Conservation (phyloP, 495 filamentous ascomycete species). For the Neurospora sp. region DNA sequence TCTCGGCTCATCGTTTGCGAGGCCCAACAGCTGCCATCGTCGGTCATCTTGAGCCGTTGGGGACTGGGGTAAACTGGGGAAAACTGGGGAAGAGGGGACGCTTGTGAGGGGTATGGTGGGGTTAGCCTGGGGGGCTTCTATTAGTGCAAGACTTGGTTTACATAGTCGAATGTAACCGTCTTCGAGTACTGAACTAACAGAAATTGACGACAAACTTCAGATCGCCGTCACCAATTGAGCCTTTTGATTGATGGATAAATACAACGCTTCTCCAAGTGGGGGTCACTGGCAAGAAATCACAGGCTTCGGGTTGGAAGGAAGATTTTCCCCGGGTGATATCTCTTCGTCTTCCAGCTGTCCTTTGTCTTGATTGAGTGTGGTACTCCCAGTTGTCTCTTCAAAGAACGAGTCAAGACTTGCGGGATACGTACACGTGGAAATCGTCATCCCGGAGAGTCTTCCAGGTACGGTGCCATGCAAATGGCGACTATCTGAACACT, state of each 20-base stretch:
- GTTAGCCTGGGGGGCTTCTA: neutral
- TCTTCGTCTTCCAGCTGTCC: too few species aligned
- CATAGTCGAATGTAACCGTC: too few species aligned
- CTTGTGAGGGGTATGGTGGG: conserved; percentile 6
- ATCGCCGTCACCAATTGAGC: neutral
- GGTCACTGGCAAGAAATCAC: neutral
- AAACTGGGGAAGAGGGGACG: neutral
- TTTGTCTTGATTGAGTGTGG: too few species aligned
- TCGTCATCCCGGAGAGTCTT: neutral
- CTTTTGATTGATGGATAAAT: conserved; percentile 32
- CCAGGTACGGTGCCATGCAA: neutral
- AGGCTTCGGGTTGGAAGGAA: neutral
- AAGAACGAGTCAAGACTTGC: neutral
- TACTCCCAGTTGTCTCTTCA: too few species aligned
- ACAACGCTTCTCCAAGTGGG: neutral
- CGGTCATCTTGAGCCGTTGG: neutral
- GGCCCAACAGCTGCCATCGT: neutral
- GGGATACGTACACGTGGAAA: neutral
- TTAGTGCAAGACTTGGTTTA: neutral
- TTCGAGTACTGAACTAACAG: neutral
- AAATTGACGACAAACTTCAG: neutral
- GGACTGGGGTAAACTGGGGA: neutral
- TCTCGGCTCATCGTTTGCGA: neutral
- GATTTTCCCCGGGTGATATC: too few species aligned
- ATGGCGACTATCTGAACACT: neutral